phyloP scores from a whole-genome alignment of 208 protist species.

The Naegleria gruberi region DNA sequence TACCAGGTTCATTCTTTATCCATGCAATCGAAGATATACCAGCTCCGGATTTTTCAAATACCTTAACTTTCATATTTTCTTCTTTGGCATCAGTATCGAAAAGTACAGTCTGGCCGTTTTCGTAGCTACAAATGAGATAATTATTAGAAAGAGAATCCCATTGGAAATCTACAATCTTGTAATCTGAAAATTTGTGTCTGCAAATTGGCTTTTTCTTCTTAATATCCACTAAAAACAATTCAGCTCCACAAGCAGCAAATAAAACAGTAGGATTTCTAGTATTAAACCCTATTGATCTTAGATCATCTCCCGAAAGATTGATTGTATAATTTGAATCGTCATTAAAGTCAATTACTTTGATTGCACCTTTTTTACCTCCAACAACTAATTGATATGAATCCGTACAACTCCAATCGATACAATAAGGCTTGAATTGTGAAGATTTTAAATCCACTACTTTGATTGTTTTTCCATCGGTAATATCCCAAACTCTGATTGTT shows the following conservation, averaged over 20 bases:
- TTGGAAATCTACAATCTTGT: slow-evolving; percentile 5
- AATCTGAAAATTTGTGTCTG: not conserved
- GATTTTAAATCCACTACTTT: not conserved
- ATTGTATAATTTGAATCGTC: not conserved
- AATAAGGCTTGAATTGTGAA: not conserved
- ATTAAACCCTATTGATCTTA: not conserved
- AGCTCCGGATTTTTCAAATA: not conserved
- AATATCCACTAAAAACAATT: not conserved
- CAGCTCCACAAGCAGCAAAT: not conserved
- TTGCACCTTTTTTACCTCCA: not conserved
- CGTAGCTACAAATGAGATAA: not conserved
- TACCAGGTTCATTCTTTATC: slow-evolving; percentile 8
- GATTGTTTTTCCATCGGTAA: not conserved
- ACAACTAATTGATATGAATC: not conserved
- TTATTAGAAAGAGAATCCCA: slow-evolving; percentile 7
- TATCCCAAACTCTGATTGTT: not conserved
- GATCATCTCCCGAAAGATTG: not conserved
- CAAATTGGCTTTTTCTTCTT: not conserved
- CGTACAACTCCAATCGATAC: not conserved
- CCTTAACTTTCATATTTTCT: not conserved
- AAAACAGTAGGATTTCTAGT: not conserved
- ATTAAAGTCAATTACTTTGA: not conserved
- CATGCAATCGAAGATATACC: not conserved
- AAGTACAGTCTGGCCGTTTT: not conserved
- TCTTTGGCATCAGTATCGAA: slow-evolving; percentile 2